A percentile compares a stretch with the other conserved stretches of the same genome.
Conservation (phyloP, 345 rosid genomes). For the Moricandia moricandioides region DNA sequence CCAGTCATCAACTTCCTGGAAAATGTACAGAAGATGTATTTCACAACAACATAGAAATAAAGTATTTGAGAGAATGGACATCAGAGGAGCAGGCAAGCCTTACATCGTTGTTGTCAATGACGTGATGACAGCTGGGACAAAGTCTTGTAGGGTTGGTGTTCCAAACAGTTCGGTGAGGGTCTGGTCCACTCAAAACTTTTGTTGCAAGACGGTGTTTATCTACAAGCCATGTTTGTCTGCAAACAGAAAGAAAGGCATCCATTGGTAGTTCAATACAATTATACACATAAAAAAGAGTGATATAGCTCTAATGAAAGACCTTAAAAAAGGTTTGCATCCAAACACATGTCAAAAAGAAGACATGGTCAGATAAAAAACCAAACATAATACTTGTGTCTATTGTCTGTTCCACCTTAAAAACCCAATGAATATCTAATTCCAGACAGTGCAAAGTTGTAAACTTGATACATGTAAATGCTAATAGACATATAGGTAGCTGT, state of each 20-base stretch:
- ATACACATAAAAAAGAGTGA: too few relatives aligned
- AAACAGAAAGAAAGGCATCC: too few relatives aligned
- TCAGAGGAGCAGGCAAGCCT: neutral
- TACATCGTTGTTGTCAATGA: constrained; percentile 88
- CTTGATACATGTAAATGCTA: too few relatives aligned
- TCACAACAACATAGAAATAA: neutral
- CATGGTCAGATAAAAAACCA: neutral
- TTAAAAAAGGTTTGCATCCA: neutral
- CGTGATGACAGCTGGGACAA: constrained; percentile 73
- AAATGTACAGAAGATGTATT: neutral
- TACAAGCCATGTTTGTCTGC: too few relatives aligned
- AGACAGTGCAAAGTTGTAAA: too few relatives aligned
- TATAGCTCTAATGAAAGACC: too few relatives aligned
- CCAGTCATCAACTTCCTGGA: constrained; percentile 78
- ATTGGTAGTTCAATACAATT: too few relatives aligned
- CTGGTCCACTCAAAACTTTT: neutral
- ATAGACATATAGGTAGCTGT: too few relatives aligned
- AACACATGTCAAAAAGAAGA: neutral
- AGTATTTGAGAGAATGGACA: neutral
- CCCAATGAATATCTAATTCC: too few relatives aligned
- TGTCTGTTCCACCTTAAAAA: too few relatives aligned
- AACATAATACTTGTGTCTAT: too few relatives aligned
- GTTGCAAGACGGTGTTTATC: too few relatives aligned
- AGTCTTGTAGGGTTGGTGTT: constrained; percentile 75
- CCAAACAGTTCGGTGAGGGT: constrained; percentile 54